These are phyloP conservation scores for Xylariaceae sp. DNA, from an alignment of 2,329 filamentous ascomycete genomes.

Conservation along the genomic window DNA sequence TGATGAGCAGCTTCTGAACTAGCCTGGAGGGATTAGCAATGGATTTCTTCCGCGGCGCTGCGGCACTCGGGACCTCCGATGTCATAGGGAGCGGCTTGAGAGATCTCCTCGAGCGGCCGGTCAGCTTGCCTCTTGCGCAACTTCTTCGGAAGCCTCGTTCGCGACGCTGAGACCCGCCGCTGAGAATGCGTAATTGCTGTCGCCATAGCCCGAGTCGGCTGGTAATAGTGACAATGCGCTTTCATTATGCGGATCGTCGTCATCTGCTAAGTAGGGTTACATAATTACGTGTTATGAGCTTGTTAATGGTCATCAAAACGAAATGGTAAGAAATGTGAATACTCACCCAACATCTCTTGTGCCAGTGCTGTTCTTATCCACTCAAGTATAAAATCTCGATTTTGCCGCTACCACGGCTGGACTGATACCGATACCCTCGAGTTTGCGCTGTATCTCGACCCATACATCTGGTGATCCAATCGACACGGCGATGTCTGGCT, in stretches of 20 bases:
- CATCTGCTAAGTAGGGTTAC: conserved; percentile 4
- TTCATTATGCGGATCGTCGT: conserved; percentile 16
- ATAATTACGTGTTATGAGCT: background rate
- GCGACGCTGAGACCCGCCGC: conserved; percentile 17
- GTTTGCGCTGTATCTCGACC: conserved; percentile 23
- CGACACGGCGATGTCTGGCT: conserved; percentile 17
- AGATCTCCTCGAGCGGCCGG: conserved; percentile 15
- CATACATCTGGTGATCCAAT: conserved; percentile 24
- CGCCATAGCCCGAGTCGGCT: conserved; percentile 23
- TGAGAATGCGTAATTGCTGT: conserved; percentile 15
- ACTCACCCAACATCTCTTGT: conserved; percentile 19
- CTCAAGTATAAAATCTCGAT: conserved; percentile 24
- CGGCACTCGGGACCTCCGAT: no score
- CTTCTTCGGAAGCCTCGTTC: conserved; percentile 25
- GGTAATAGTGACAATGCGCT: background rate
- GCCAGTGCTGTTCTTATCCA: conserved; percentile 24
- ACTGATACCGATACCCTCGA: conserved; percentile 27
- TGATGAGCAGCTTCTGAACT: conserved; percentile 25
- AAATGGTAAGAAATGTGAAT: no score
- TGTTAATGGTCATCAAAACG: no score
- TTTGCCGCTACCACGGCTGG: conserved; percentile 21
- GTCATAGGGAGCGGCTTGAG: conserved; percentile 14
- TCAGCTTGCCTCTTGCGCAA: conserved; percentile 18
- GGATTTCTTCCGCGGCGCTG: conserved; percentile 18
- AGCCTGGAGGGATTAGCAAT: conserved; percentile 18